A percentile compares a stretch with the other conserved stretches of the same genome.
phyloP scores from a whole-genome alignment of 805 yeast species.

The Clavispora asparagi region DNA sequence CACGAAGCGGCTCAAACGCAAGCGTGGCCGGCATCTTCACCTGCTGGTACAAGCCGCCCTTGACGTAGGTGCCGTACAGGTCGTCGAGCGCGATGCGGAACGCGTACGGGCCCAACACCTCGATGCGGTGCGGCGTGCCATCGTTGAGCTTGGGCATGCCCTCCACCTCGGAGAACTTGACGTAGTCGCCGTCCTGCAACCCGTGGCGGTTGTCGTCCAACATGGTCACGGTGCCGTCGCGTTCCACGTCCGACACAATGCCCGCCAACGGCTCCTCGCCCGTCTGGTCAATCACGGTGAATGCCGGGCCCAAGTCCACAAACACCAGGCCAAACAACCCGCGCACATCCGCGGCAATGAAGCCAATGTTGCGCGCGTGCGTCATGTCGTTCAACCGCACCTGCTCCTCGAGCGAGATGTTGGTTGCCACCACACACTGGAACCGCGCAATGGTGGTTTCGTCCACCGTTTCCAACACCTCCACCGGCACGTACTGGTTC shows the following conservation, averaged over 20 bases:
- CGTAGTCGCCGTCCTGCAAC: slow-evolving; percentile 85
- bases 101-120: slow-evolving; percentile 92
- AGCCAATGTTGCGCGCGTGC: slow-evolving; percentile 68
- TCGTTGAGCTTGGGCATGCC: slow-evolving; percentile 74
- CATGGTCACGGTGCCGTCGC: slow-evolving; percentile 87
- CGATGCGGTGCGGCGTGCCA: slow-evolving; percentile 68
- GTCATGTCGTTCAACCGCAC: slow-evolving; percentile 70
- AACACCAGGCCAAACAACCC: slow-evolving; percentile 88
- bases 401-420: slow-evolving; percentile 65
- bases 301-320: slow-evolving; percentile 83
- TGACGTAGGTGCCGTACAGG: slow-evolving; percentile 56
- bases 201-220: slow-evolving; percentile 92
- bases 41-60: slow-evolving; percentile 89
- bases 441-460: slow-evolving; percentile 51
- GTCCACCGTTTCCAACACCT: slow-evolving; percentile 53
- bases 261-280: slow-evolving; percentile 93
- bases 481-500: slow-evolving; percentile 85
- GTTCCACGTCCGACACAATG: slow-evolving; percentile 82
- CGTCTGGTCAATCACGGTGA: slow-evolving; percentile 74
- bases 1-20: slow-evolving; percentile 56
- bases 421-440: slow-evolving; percentile 85
- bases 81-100: slow-evolving; percentile 63
- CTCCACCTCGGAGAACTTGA: slow-evolving; percentile 78
- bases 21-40: slow-evolving; percentile 75
- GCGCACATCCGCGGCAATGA: slow-evolving; percentile 73